phyloP scores from a whole-genome alignment of 805 yeast species.

The Isabelozyma pseudorhagii region DNA sequence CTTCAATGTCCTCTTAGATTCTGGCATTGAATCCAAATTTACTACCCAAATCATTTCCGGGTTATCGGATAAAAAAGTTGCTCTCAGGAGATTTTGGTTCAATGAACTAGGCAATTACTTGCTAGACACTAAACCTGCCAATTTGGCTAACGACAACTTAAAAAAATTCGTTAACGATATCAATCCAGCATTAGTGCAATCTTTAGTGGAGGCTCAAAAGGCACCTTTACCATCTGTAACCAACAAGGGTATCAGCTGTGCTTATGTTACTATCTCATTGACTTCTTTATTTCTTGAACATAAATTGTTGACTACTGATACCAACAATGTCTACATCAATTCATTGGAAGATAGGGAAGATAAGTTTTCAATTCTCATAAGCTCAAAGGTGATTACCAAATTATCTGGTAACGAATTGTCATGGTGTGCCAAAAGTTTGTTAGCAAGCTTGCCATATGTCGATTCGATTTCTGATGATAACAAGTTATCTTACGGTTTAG shows the following conservation, averaged over 20 bases:
- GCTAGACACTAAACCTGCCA: constrained; percentile 2
- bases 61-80: constrained; percentile 59
- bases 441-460: constrained; percentile 20
- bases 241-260: constrained; percentile 50
- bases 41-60: constrained; percentile 50
- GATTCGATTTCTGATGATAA: constrained; percentile 6
- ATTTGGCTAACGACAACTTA: constrained; percentile 4
- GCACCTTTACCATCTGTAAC: constrained; percentile 55
- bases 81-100: constrained; percentile 68
- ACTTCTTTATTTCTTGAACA: constrained; percentile 3
- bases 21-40: constrained; percentile 15
- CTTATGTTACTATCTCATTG: constrained; percentile 46
- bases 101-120: constrained; percentile 42
- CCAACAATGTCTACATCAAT: constrained; percentile 26
- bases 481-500: constrained; percentile 35
- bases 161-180: constrained; percentile 12
- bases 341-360: constrained; percentile 31
- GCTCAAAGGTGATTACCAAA: constrained; percentile 49
- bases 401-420: constrained; percentile 42
- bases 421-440: constrained; percentile 53
- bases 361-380: constrained; percentile 48
- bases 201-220: constrained; percentile 40
- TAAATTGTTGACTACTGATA: constrained; percentile 8
- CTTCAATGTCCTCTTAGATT: constrained; percentile 20
- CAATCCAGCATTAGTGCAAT: constrained; percentile 20